Percentiles rank a stretch among this genome's conserved stretches.
Evolutionary conservation across 495 filamentous ascomycete genomes (phyloP).

Genomic region (Podospora sp.): DNA sequence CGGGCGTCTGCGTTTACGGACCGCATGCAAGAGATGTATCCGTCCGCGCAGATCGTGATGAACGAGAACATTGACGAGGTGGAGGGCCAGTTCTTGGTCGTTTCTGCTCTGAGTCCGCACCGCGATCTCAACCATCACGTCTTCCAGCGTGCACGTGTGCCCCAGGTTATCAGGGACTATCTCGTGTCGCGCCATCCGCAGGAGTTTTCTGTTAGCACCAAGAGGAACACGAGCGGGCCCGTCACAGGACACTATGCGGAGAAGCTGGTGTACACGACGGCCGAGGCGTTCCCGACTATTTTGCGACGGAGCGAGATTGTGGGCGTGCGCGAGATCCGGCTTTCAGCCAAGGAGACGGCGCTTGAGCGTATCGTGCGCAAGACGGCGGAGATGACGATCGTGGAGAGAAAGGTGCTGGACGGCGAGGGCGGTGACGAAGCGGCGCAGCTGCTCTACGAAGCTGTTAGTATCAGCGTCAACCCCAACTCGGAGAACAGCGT

Average conservation of each 20-base stretch:
- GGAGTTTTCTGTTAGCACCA: slow-evolving; percentile 71
- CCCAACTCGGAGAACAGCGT: slow-evolving; percentile 68
- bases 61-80: slow-evolving; percentile 70
- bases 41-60: slow-evolving; percentile 78
- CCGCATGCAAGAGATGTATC: slow-evolving; percentile 89
- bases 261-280: slow-evolving; percentile 82
- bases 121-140: slow-evolving; percentile 84
- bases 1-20: slow-evolving; percentile 82
- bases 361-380: slow-evolving; percentile 91
- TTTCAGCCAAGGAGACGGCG: slow-evolving; percentile 81
- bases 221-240: slow-evolving; percentile 64
- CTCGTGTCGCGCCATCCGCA: slow-evolving; percentile 73
- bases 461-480: slow-evolving; percentile 72
- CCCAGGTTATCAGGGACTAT: slow-evolving; percentile 79
- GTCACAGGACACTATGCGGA: slow-evolving; percentile 76
- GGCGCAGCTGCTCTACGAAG: slow-evolving; percentile 65
- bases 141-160: slow-evolving; percentile 83
- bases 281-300: slow-evolving; percentile 89
- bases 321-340: slow-evolving; percentile 57
- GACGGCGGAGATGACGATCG: slow-evolving; percentile 74
- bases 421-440: slow-evolving; percentile 68
- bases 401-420: slow-evolving; percentile 75
- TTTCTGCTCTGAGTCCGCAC: slow-evolving; percentile 77
- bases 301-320: slow-evolving; percentile 85
- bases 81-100: slow-evolving; percentile 91